Conservation (phyloP, 495 filamentous ascomycete genomes). For the Podospora sp. region DNA sequence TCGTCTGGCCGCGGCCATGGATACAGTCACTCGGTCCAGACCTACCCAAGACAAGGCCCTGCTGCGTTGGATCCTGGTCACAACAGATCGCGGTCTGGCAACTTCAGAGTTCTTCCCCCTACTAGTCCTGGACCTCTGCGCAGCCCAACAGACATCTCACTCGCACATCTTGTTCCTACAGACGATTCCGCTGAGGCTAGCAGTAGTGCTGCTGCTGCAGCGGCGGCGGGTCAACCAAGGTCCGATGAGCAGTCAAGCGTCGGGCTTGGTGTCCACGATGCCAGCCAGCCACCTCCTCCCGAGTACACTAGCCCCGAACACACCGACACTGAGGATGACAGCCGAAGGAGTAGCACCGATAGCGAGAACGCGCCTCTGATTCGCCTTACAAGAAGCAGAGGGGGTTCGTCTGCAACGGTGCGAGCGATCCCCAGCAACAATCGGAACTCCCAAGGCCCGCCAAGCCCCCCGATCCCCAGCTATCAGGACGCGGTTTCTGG, state of each 20-base stretch:
- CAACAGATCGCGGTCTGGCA: constrained; percentile 59
- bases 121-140: constrained; percentile 87
- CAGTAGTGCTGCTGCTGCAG: constrained; percentile 46
- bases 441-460: constrained; percentile 23
- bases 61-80: constrained; percentile 46
- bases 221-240: constrained; percentile 19
- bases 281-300: constrained; percentile 60
- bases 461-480: constrained; percentile 62
- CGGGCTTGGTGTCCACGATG: constrained; percentile 39
- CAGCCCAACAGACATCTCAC: constrained; percentile 94
- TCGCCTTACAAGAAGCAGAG: constrained; percentile 44
- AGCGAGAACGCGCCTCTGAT: constrained; percentile 46
- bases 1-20: constrained; percentile 57
- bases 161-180: constrained; percentile 72
- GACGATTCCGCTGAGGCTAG: constrained; percentile 80
- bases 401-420: constrained; percentile 46
- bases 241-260: constrained; percentile 41
- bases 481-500: constrained; percentile 66
- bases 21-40: constrained; percentile 50
- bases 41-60: constrained; percentile 38
- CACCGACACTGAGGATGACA: constrained; percentile 45
- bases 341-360: constrained; percentile 55
- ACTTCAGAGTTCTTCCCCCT: constrained; percentile 66
- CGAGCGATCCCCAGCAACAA: constrained; percentile 32
- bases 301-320: constrained; percentile 74